Evolutionary conservation across 106 monocot genomes (phyloP).

Genomic region (Xerophyta viscosa): DNA sequence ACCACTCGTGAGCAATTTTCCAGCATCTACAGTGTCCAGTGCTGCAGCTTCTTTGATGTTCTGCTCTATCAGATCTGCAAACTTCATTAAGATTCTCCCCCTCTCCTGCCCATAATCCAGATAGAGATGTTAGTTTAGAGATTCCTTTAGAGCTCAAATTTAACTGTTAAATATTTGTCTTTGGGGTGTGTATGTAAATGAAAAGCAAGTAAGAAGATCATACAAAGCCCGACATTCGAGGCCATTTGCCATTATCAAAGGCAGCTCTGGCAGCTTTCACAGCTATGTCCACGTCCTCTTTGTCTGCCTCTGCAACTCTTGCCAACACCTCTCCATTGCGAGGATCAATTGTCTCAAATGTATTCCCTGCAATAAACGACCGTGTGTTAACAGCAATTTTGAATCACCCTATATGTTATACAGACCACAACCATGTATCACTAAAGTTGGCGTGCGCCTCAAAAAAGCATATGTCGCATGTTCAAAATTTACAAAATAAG

Average conservation of each 20-base stretch:
- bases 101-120: slow-evolving; percentile 1
- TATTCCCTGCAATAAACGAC: background rate
- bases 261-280: slow-evolving; percentile 34
- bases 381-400: too few species aligned
- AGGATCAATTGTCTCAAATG: slow-evolving; percentile 7
- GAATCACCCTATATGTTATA: too few species aligned
- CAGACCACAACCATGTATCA: too few species aligned
- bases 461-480: too few species aligned
- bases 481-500: too few species aligned
- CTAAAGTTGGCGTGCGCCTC: too few species aligned
- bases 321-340: slow-evolving; percentile 3
- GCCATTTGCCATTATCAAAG: slow-evolving; percentile 40
- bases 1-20: background rate
- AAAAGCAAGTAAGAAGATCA: background rate
- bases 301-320: slow-evolving; percentile 3
- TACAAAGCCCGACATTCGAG: slow-evolving; percentile 33
- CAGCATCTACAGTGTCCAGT: background rate
- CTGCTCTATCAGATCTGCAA: slow-evolving; percentile 4
- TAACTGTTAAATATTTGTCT: too few species aligned
- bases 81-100: slow-evolving; percentile 5
- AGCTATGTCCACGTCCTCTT: slow-evolving; percentile 27
- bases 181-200: background rate
- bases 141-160: too few species aligned
- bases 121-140: background rate
- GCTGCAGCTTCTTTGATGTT: background rate